Evolutionary conservation across 257 asterid genomes (phyloP).

Genomic region (Rehmannia glutinosa): DNA sequence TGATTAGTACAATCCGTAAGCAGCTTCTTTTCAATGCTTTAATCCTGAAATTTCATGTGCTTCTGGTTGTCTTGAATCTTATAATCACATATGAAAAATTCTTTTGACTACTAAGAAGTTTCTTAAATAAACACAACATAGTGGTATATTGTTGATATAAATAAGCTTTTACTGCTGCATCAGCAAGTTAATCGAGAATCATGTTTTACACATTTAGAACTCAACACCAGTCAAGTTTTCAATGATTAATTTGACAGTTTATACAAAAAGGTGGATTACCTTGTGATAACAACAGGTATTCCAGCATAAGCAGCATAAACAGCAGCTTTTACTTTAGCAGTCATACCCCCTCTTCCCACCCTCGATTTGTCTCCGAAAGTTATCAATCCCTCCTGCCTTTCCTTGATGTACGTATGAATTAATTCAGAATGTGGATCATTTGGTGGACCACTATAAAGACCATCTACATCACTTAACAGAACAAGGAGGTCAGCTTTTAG

Average conservation of each 20-base stretch:
- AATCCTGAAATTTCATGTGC: too few relatives aligned
- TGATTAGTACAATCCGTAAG: too few relatives aligned
- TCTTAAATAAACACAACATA: too few relatives aligned
- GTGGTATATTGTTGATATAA: too few relatives aligned
- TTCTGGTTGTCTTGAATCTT: too few relatives aligned
- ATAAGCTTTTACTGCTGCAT: background rate
- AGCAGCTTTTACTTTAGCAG: slow-evolving; percentile 90
- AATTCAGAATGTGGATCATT: slow-evolving; percentile 69
- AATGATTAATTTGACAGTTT: background rate
- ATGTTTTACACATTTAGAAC: too few relatives aligned
- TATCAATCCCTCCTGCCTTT: slow-evolving; percentile 55
- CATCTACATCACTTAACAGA: slow-evolving; percentile 87
- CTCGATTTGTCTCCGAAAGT: slow-evolving; percentile 86
- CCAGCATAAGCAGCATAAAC: slow-evolving; percentile 78
- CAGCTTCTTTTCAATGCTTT: too few relatives aligned
- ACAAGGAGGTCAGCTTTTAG: slow-evolving; percentile 85
- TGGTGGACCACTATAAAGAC: slow-evolving; percentile 88
- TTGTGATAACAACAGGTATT: slow-evolving; percentile 77
- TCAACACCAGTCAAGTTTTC: background rate
- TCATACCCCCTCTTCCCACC: slow-evolving; percentile 93
- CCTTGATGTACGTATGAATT: slow-evolving; percentile 65
- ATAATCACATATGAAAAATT: too few relatives aligned
- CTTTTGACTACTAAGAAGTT: too few relatives aligned
- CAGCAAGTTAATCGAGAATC: background rate
- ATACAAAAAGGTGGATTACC: slow-evolving; percentile 35